phyloP scores from a whole-genome alignment of 257 asterid genomes.

The Solanum stenotomum region DNA sequence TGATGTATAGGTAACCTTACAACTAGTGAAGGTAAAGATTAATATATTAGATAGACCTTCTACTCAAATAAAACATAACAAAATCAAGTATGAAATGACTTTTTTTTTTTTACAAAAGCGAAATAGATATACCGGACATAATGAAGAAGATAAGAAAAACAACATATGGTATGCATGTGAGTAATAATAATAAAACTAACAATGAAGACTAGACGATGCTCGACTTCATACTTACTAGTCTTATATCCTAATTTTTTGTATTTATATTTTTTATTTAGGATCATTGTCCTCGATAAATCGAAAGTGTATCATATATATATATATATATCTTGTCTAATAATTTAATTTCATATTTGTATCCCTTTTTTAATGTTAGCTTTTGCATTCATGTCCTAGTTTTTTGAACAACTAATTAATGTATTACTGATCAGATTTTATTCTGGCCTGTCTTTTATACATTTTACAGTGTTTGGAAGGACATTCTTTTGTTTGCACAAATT shows the following conservation, averaged over 20 bases:
- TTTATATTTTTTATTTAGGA: too few species aligned
- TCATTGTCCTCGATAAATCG: fast-evolving
- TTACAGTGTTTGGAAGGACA: background rate
- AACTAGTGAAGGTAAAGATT: background rate
- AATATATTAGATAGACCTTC: too few species aligned
- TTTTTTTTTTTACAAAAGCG: too few species aligned
- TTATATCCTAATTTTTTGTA: background rate
- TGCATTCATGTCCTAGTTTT: background rate
- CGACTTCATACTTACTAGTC: background rate
- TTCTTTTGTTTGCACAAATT: background rate
- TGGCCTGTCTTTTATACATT: background rate
- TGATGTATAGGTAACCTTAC: too few species aligned
- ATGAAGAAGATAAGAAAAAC: too few species aligned
- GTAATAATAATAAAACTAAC: background rate
- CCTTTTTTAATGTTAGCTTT: background rate
- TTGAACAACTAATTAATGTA: background rate
- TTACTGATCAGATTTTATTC: background rate
- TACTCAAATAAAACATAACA: too few species aligned
- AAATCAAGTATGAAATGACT: too few species aligned
- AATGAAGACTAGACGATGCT: background rate
- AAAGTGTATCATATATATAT: too few species aligned
- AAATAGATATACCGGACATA: fast-evolving
- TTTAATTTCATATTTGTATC: background rate
- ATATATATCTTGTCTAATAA: too few species aligned
- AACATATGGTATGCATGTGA: background rate